A percentile compares a stretch with the other conserved stretches of the same genome.
Conservation (phyloP, 768 basidiomycete genomes). For the Erythrobasidium yunnanense region DNA sequence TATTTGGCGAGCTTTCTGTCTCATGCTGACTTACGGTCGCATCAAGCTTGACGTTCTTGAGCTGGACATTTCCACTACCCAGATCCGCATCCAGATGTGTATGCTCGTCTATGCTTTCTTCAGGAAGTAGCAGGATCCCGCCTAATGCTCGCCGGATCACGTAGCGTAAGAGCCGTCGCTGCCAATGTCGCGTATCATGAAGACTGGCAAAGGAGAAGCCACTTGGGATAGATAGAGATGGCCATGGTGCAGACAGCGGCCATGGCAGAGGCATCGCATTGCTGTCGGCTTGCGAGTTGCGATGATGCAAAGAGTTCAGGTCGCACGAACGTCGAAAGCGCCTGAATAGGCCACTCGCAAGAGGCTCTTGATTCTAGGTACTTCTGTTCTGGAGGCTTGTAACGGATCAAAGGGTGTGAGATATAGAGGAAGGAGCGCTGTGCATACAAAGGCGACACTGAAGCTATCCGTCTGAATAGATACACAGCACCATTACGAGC, state of each 20-base stretch:
- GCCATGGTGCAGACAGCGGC: conserved; percentile 1
- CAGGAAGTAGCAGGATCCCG: conserved; percentile 1
- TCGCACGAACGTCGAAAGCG: too few species aligned
- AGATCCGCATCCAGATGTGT: conserved; percentile 18
- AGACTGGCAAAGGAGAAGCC: conserved; percentile 3
- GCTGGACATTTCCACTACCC: neutral
- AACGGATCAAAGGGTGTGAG: too few species aligned
- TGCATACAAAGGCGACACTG: too few species aligned
- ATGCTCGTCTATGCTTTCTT: conserved; percentile 6
- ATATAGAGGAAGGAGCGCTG: too few species aligned
- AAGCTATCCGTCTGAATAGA: neutral
- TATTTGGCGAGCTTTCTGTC: neutral
- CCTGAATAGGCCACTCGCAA: too few species aligned
- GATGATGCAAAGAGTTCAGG: neutral
- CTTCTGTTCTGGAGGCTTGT: too few species aligned
- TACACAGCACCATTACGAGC: too few species aligned
- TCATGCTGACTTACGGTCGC: neutral
- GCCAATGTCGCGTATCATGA: conserved; percentile 12
- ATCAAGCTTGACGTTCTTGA: conserved; percentile 18
- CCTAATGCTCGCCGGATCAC: conserved; percentile 5
- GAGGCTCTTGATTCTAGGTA: too few species aligned
- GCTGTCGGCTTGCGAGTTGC: neutral
- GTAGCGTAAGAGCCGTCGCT: conserved; percentile 12
- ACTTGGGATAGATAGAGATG: neutral
- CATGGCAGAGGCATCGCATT: conserved; percentile 19